Evolutionary conservation across 2,329 filamentous ascomycete genomes (phyloP), one percentile per base, ranked within the genome.

Genomic region (Colletotrichum trifolii): DNA sequence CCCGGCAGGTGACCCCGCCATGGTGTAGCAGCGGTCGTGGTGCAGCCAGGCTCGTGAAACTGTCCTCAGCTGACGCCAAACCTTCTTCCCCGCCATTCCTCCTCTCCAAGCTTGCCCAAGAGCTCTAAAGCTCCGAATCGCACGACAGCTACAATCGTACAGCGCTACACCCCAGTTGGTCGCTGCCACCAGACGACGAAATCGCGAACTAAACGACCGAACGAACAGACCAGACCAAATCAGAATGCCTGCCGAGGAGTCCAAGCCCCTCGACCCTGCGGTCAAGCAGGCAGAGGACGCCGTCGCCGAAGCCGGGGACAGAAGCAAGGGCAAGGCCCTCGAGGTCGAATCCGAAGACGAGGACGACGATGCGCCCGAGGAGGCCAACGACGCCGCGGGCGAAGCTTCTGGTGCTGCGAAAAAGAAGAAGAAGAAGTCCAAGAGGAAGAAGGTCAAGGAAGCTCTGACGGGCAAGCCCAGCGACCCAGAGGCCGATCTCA

Each of bases 351-450:
- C 80, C 49, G 83, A 83, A 35, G 81, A 81, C 65, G 83, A 83
- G 66, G 80, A 79, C 9, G 74, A 79, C 25, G 76, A 77, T 55
- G 76, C 73, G 34, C 74, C 76, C 61, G 76, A 81, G 63, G 77
- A 74, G 58, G 76, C 79, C 60, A 77, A 77, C 60, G 74, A 77
- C 33, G 75, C 76, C 34, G 75, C 76, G 63, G 78, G 76, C 54
- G 75, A 75, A 49, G 75, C 72, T 34, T 68, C 71, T 47, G 70
- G 67, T 42, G 70, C 67, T 25, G 70, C 70, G 60, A 76, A 77
- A 48, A 84, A 82, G 72, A 86, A 87, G 71, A 91, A 89, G 77
- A 89, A 87, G 80, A 87, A 84, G 80, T 88, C 83, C 69, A 89
- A 89, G 81, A 87, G 85, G 76, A 85, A 86, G 78, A 88, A 88